phyloP scores from a whole-genome alignment of 1,139 yeast species.

The Lodderomyces orthopsilosis region DNA sequence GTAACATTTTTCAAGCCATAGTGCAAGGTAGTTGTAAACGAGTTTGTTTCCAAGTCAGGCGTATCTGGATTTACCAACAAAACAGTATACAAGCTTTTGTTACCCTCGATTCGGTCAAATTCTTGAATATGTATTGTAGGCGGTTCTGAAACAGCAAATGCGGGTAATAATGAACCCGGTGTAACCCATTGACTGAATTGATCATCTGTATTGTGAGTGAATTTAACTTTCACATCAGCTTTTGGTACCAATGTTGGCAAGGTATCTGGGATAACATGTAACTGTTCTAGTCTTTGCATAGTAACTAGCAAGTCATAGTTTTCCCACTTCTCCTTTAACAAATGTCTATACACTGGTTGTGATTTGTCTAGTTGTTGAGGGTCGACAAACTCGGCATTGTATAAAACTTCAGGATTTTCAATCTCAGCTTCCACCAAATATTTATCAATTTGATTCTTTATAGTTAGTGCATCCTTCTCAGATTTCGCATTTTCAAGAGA shows the following conservation, averaged over 20 bases:
- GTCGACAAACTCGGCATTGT: slow-evolving; percentile 50
- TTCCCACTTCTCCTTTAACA: slow-evolving; percentile 72
- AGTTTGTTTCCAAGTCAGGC: slow-evolving; percentile 70
- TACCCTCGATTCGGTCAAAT: slow-evolving; percentile 47
- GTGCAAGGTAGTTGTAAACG: slow-evolving; percentile 69
- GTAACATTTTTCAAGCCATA: slow-evolving; percentile 77
- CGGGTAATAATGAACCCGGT: slow-evolving; percentile 76
- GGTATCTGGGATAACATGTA: slow-evolving; percentile 89
- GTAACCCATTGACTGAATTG: slow-evolving; percentile 57
- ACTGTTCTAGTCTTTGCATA: slow-evolving; percentile 87
- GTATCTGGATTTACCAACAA: slow-evolving; percentile 88
- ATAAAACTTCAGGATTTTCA: slow-evolving; percentile 79
- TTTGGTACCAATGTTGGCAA: slow-evolving; percentile 84
- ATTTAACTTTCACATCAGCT: slow-evolving; percentile 72
- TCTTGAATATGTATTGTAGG: slow-evolving; percentile 78
- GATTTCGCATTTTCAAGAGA: slow-evolving; percentile 4
- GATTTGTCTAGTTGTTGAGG: slow-evolving; percentile 57
- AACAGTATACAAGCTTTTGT: slow-evolving; percentile 62
- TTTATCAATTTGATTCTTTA: slow-evolving; percentile 19
- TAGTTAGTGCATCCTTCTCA: slow-evolving; percentile 9
- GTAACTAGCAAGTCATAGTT: slow-evolving; percentile 61
- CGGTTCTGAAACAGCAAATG: slow-evolving; percentile 67
- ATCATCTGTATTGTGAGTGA: slow-evolving; percentile 63
- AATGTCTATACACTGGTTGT: slow-evolving; percentile 75
- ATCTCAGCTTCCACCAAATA: slow-evolving; percentile 50